Conservation (phyloP, 2,329 filamentous ascomycete genomes). For the Colletotrichum neosansevieriae region DNA sequence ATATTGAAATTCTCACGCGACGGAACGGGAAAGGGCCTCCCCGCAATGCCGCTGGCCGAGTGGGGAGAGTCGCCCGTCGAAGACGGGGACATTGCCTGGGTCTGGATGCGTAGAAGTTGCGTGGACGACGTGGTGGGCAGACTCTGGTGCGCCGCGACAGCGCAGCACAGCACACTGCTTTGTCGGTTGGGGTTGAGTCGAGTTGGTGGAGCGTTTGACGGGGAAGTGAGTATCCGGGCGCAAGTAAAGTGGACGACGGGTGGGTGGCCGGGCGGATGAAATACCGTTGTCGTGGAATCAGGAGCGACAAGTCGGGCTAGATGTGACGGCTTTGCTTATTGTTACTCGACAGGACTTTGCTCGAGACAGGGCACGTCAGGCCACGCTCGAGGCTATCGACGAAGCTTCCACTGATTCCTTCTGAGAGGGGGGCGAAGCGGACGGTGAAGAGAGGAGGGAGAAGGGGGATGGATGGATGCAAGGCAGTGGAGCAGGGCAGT, state of each 20-base stretch:
- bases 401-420: slow-evolving; percentile 17
- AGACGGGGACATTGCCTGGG: slow-evolving; percentile 63
- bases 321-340: not conserved
- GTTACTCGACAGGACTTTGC: not conserved
- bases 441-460: slow-evolving; percentile 15
- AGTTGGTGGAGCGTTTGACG: slow-evolving; percentile 15
- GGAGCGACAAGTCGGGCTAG: not conserved
- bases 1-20: slow-evolving; percentile 62
- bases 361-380: slow-evolving; percentile 11
- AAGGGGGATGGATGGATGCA: slow-evolving; percentile 19
- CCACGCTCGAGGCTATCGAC: slow-evolving; percentile 28
- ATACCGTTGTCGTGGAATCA: not conserved
- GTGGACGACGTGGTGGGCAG: slow-evolving; percentile 43
- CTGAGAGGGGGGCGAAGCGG: slow-evolving; percentile 17
- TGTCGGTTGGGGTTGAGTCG: not conserved
- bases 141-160: slow-evolving; percentile 32
- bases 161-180: slow-evolving; percentile 33
- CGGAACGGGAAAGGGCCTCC: slow-evolving; percentile 59
- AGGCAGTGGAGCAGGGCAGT: slow-evolving; percentile 37
- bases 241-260: no score
- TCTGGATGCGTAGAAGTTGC: slow-evolving; percentile 42
- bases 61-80: slow-evolving; percentile 66
- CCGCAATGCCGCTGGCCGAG: slow-evolving; percentile 54
- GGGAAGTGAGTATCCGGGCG: not conserved
- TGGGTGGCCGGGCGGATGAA: slow-evolving; percentile 13